phyloP scores from a whole-genome alignment of 2,329 filamentous ascomycete species.

The Aureobasidium sp. region DNA sequence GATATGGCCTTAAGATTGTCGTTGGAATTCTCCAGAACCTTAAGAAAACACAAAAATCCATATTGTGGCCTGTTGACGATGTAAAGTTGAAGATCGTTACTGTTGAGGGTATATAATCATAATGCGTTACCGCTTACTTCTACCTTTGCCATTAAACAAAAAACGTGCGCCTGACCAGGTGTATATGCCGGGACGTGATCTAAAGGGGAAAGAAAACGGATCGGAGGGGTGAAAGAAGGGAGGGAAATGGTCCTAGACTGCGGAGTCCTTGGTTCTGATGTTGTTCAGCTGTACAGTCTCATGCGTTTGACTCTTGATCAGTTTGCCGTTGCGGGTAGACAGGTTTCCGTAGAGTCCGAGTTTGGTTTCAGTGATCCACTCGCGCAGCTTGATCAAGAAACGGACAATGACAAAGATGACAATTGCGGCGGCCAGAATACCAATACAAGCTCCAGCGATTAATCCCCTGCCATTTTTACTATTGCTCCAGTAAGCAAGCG shows the following conservation, averaged over 20 bases:
- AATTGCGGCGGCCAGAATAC: slow-evolving; percentile 34
- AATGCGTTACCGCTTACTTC: background rate
- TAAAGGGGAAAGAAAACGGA: background rate
- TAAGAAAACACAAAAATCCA: no score
- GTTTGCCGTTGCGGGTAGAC: background rate
- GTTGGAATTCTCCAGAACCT: no score
- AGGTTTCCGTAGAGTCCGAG: slow-evolving; percentile 6
- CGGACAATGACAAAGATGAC: slow-evolving; percentile 37
- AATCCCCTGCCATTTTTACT: slow-evolving; percentile 36
- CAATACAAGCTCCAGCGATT: slow-evolving; percentile 59
- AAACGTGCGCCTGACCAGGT: background rate
- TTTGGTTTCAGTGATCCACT: slow-evolving; percentile 36
- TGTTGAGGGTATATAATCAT: background rate
- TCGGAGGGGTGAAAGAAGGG: background rate
- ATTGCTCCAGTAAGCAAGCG: slow-evolving; percentile 17
- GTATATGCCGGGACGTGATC: background rate
- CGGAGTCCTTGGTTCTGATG: background rate
- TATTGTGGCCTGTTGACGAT: background rate
- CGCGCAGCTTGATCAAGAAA: slow-evolving; percentile 32
- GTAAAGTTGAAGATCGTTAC: background rate
- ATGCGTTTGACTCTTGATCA: background rate
- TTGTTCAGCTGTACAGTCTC: background rate
- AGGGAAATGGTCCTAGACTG: background rate
- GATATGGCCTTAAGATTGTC: background rate
- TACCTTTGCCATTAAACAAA: background rate